These are phyloP conservation scores for Annulohypoxylon stygium DNA, from an alignment of 495 filamentous ascomycete species.

Conservation along the genomic window DNA sequence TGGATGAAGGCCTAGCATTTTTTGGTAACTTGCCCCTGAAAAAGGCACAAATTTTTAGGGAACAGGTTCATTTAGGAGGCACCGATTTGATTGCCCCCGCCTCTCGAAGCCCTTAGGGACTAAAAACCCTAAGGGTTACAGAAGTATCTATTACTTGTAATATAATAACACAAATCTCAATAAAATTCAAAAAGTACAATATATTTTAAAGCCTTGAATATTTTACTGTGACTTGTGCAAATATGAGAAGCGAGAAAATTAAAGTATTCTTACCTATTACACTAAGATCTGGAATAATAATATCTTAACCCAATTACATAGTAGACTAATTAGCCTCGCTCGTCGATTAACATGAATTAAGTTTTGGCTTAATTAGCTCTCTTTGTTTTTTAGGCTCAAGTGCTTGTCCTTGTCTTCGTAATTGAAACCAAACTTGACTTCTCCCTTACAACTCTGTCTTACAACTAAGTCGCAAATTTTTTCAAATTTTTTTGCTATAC, in stretches of 20 bases:
- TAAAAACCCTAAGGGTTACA: conserved; percentile 29
- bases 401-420: conserved; percentile 7
- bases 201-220: conserved; percentile 2
- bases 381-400: conserved; percentile 2
- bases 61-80: conserved; percentile 45
- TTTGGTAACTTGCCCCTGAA: conserved; percentile 20
- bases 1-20: conserved; percentile 45
- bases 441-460: conserved; percentile 13
- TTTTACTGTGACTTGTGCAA: conserved; percentile 26
- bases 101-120: conserved; percentile 45
- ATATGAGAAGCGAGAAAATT: no score
- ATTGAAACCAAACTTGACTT: background rate
- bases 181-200: conserved; percentile 34
- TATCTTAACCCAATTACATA: conserved; percentile 8
- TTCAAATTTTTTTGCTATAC: background rate
- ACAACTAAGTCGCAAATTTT: conserved; percentile 18
- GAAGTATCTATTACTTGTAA: conserved; percentile 35
- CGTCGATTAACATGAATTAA: conserved; percentile 25
- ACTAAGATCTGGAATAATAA: background rate
- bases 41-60: conserved; percentile 16
- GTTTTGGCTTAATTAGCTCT: conserved; percentile 34
- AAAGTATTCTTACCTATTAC: no score
- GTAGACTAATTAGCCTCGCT: conserved; percentile 34
- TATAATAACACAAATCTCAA: conserved; percentile 38
- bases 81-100: conserved; percentile 51